Evolutionary conservation across 2,329 filamentous ascomycete genomes (phyloP), one percentile per base, ranked within the genome.

Genomic region (Alternaria dauci): DNA sequence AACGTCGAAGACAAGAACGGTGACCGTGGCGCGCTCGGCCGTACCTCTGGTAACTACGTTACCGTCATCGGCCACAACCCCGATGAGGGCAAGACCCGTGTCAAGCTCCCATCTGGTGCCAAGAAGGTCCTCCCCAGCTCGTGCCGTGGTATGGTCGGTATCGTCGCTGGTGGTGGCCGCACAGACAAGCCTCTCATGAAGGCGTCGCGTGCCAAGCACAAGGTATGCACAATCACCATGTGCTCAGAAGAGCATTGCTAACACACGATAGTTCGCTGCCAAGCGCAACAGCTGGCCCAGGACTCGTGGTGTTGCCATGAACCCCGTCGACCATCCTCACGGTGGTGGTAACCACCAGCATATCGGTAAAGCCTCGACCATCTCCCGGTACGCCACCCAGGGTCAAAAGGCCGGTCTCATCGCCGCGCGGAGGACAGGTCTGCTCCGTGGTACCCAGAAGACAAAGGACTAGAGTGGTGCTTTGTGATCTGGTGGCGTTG

Each of bases 261-360:
- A 71, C 55, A 61, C 30, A 9, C 51, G 34, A 43, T 44, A 78
- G 92, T 99, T 97, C 87, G 93, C 94, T 77, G 96, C 97, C 87
- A 99, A 99, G 93, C 93, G 95, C 83, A 98, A 99, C 93, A 94
- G 90, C 82, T 99, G 95, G 95, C 95, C 95, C 86, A 97, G 96
- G 92, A 99, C 95, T 89, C 94, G 95, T 95, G 95, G 95, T 97
- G 95, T 99, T 91, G 95, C 95, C 85, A 99, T 99, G 95, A 99
- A 99, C 88, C 95, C 95, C 79, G 95, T 99, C 80, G 95, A 99
- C 87, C 95, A 99, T 89, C 83, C 83, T 77, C 83, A 85, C 81
- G 83, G 83, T 82, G 83, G 83, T 84, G 94, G 95, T 97, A 98
- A 99, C 90, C 95, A 99, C 86, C 95, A 99, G 89, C 95, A 99